Base-by-base conservation (phyloP, 1,139 yeast genomes). In the Lodderomyces parapsilosis region DNA sequence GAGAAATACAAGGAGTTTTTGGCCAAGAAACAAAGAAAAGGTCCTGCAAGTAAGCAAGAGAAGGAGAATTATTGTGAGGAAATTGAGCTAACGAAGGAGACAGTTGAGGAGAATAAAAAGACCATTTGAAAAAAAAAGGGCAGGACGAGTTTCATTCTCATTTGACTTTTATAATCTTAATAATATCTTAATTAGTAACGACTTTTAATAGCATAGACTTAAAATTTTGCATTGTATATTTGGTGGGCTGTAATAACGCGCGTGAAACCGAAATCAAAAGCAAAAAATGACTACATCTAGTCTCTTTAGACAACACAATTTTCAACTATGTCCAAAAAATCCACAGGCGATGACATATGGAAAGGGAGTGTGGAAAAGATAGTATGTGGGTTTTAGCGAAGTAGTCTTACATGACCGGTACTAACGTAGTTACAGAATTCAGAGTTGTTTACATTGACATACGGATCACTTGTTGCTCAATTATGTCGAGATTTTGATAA, bases 401-500 rank as follows among this genome's bases (percentile, higher is more conserved):
- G n/a, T n/a, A n/a, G n/a, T n/a, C n/a, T n/a, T n/a, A 30, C n/a
- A 18, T 15, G 20, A n/a, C 28, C 14, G 8, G n/a, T 45, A 52
- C 54, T 54, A 50, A 50, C 53, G 17, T 19, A 25, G 19, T 45
- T 39, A 24, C 44, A 78, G 85, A 91, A 91, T 60, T 86, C 96
- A 3, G 99, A 94, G 64, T 74, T 93, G 42, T 87, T 93, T 65
- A 89, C 96, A 15, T 69, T 93, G 46, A 91, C 97, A 0, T 93
- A 93, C 58, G 99, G 99, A 10, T 84, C 96, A 2, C 79, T 94
- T 37, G 99, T 93, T 40, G 81, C 96, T n/a, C 98, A 93, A 59
- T 69, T 93, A 43, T 90, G 96, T 59, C 80, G 83, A 47, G 99
- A 93, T 58, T 83, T 79, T 60, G 78, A 82, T 45, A 78, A 81